Evolutionary conservation across 139 green algal species (phyloP), one percentile per base, ranked within the genome.

Genomic region (Chlorella vulgaris): DNA sequence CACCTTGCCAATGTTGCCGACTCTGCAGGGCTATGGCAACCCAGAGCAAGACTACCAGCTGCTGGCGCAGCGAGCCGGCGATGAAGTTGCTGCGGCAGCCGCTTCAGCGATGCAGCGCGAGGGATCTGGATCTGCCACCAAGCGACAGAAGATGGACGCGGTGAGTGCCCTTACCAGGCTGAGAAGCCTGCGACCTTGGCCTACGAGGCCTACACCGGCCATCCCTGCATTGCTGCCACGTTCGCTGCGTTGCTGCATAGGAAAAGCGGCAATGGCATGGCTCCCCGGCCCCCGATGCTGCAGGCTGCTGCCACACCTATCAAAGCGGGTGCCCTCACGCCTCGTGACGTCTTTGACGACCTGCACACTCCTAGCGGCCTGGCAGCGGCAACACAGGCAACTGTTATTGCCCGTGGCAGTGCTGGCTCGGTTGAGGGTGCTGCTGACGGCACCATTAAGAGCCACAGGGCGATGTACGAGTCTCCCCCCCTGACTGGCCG

Each of bases 1-100:
- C n/a, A n/a, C n/a, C n/a, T n/a, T n/a, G n/a, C n/a, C n/a, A n/a
- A n/a, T n/a, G n/a, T n/a, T n/a, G n/a, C n/a, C n/a, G n/a, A n/a
- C n/a, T n/a, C n/a, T 3, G 5, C 73, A 79, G 65, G 83, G 83
- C 8, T 60, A 81, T 53, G 83, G 68, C 36, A 70, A 87, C 33
- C 22, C 78, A 19, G 53, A 87, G 13, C 58, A 63, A 10, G 83
- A 87, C 62, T 87, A 83, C 35, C 47, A 87, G 66, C 73, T 67
- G 43, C 42, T 83, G 26, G 33, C 58, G 43, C 42, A 51, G 26
- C 38, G 39, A 19, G 74, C 74, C 2, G 74, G 55, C 0, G 74
- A 80, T n/a, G 58, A 40, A 28, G 55, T 55, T n/a, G 58, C 62
- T 4, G 29, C 38, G 5, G 38, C 74, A n/a, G 38, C 2, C 3